phyloP scores from a whole-genome alignment of 176 grass and related monocot genomes.

The Coix lacrymajobi region DNA sequence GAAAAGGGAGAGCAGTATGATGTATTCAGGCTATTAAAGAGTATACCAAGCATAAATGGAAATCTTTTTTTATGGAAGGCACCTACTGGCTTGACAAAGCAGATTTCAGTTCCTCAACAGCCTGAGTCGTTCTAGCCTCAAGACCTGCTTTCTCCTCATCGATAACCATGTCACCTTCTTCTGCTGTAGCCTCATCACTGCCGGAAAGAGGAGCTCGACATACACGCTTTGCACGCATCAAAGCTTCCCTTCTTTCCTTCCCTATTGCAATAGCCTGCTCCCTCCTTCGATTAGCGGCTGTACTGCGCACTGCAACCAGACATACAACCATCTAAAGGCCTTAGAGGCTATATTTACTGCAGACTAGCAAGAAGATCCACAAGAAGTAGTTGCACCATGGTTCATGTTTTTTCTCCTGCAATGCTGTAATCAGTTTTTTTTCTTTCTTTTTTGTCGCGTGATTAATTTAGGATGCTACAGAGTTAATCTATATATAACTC shows the following conservation, averaged over 20 bases:
- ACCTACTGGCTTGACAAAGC: slow-evolving; percentile 67
- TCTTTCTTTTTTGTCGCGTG: background rate
- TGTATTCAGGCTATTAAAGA: background rate
- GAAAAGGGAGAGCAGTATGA: background rate
- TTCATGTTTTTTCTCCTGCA: background rate
- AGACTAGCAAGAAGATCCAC: background rate
- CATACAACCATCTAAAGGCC: slow-evolving; percentile 23
- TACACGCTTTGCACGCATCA: slow-evolving; percentile 91
- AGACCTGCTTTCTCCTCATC: slow-evolving; percentile 63
- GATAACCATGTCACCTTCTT: slow-evolving; percentile 78
- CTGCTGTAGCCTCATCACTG: slow-evolving; percentile 40
- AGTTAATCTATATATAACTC: background rate
- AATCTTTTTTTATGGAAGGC: background rate
- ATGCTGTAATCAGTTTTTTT: background rate
- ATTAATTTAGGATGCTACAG: background rate
- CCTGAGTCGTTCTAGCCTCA: slow-evolving; percentile 62
- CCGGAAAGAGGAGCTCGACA: slow-evolving; percentile 61
- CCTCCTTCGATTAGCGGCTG: slow-evolving; percentile 54
- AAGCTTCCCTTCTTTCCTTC: slow-evolving; percentile 95
- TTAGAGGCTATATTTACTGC: background rate
- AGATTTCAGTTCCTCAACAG: slow-evolving; percentile 72
- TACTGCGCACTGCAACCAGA: slow-evolving; percentile 57
- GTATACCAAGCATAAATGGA: background rate
- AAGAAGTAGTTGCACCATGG: background rate
- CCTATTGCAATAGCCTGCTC: slow-evolving; percentile 75